phyloP scores from a whole-genome alignment of 2,329 filamentous ascomycete genomes.

The Monilinia fructigena region DNA sequence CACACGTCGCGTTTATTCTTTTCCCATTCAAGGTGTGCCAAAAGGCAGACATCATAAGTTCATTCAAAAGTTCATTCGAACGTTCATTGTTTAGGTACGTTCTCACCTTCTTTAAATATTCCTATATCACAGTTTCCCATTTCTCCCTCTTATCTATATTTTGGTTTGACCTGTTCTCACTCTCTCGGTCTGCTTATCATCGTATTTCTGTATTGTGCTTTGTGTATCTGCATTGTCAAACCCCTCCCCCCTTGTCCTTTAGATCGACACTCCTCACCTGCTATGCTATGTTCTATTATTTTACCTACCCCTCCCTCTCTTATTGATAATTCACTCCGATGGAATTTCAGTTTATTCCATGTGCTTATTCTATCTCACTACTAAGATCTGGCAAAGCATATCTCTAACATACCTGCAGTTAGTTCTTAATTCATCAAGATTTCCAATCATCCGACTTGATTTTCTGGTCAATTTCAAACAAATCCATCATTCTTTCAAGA shows the following conservation, averaged over 20 bases:
- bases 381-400: background rate
- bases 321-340: background rate
- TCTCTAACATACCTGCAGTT: background rate
- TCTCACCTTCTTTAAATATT: background rate
- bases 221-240: background rate
- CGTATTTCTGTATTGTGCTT: background rate
- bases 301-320: background rate
- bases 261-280: background rate
- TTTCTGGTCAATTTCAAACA: background rate
- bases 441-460: background rate
- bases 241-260: background rate
- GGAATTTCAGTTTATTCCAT: background rate
- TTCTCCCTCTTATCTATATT: background rate
- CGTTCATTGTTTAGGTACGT: background rate
- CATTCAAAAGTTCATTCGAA: no score
- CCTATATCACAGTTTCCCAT: background rate
- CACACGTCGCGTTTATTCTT: background rate
- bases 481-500: constrained; percentile 1
- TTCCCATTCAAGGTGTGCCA: background rate
- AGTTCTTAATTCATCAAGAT: background rate
- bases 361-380: background rate
- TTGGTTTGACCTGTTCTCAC: background rate
- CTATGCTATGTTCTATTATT: background rate
- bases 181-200: background rate
- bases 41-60: background rate